These are phyloP conservation scores for Pisolithus orientalis DNA, from an alignment of 768 basidiomycete genomes.

Conservation along the genomic window DNA sequence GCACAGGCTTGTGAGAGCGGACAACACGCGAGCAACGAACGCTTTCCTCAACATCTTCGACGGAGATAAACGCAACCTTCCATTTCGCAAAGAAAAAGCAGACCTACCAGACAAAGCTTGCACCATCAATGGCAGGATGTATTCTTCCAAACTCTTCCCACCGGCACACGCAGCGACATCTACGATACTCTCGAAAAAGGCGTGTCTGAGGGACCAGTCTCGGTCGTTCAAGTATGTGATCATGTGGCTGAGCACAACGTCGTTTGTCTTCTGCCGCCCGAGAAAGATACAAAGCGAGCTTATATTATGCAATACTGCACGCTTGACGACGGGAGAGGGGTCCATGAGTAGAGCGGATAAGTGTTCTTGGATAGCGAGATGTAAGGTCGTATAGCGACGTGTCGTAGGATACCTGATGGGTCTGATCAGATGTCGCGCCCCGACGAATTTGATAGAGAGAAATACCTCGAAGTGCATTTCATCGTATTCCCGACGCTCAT, in stretches of 20 bases:
- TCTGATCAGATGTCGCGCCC: neutral
- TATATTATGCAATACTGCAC: slow-evolving; percentile 83
- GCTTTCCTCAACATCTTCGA: slow-evolving; percentile 85
- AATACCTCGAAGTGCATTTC: slow-evolving; percentile 74
- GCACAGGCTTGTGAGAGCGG: slow-evolving; percentile 80
- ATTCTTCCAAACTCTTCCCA: slow-evolving; percentile 87
- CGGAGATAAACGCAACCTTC: slow-evolving; percentile 3
- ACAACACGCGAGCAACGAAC: slow-evolving; percentile 92
- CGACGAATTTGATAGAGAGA: neutral
- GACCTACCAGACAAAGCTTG: slow-evolving; percentile 85
- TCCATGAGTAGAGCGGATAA: slow-evolving; percentile 84
- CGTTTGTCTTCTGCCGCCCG: slow-evolving; percentile 88
- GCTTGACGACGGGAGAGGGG: slow-evolving; percentile 82
- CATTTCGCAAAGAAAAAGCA: neutral
- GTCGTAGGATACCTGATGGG: slow-evolving; percentile 82
- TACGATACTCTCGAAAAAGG: slow-evolving; percentile 94
- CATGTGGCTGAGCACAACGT: slow-evolving; percentile 87
- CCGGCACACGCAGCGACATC: slow-evolving; percentile 95
- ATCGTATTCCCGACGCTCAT: slow-evolving; percentile 65
- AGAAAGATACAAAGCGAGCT: slow-evolving; percentile 90
- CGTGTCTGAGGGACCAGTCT: slow-evolving; percentile 86
- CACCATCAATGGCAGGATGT: slow-evolving; percentile 94
- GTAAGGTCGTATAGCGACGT: slow-evolving; percentile 83
- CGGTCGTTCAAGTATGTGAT: slow-evolving; percentile 81
- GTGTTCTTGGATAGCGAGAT: slow-evolving; percentile 80